A percentile compares a stretch with the other conserved stretches of the same genome.
Evolutionary conservation across 2,329 filamentous ascomycete species (phyloP).

Genomic region (Arthrobotrys conoides): DNA sequence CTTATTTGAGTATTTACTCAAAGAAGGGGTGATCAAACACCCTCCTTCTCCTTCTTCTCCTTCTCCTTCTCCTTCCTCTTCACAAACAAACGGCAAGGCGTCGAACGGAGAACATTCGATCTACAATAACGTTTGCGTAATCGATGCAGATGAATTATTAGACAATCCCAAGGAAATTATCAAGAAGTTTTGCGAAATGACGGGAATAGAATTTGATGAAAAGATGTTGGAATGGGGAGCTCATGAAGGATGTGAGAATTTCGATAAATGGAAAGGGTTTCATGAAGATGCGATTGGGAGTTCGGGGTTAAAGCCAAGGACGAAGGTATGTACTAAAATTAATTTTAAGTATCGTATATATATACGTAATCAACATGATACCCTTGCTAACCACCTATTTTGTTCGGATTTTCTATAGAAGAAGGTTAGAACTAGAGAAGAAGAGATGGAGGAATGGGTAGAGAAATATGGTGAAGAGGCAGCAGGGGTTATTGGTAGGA

Average conservation of each 20-base stretch:
- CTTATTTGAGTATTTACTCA: conserved; percentile 86
- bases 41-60: conserved; percentile 68
- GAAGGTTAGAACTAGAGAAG: conserved; percentile 75
- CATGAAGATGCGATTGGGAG: conserved; percentile 94
- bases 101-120: conserved; percentile 63
- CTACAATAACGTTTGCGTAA: conserved; percentile 79
- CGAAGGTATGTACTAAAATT: conserved; percentile 68
- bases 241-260: conserved; percentile 78
- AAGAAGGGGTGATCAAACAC: conserved; percentile 76
- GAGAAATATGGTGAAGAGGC: conserved; percentile 81
- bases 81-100: too few species aligned
- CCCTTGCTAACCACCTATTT: conserved; percentile 8
- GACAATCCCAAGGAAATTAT: conserved; percentile 84
- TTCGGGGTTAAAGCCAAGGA: conserved; percentile 79
- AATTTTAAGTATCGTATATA: background rate
- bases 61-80: too few species aligned
- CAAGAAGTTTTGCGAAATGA: conserved; percentile 82
- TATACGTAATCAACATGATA: background rate
- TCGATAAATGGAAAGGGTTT: conserved; percentile 98
- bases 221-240: conserved; percentile 89
- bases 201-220: conserved; percentile 80
- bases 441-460: conserved; percentile 79
- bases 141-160: conserved; percentile 94
- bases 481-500: conserved; percentile 78
- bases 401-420: conserved; percentile 45